phyloP scores from a whole-genome alignment of 768 basidiomycete genomes.

The Termitomyces sp. region DNA sequence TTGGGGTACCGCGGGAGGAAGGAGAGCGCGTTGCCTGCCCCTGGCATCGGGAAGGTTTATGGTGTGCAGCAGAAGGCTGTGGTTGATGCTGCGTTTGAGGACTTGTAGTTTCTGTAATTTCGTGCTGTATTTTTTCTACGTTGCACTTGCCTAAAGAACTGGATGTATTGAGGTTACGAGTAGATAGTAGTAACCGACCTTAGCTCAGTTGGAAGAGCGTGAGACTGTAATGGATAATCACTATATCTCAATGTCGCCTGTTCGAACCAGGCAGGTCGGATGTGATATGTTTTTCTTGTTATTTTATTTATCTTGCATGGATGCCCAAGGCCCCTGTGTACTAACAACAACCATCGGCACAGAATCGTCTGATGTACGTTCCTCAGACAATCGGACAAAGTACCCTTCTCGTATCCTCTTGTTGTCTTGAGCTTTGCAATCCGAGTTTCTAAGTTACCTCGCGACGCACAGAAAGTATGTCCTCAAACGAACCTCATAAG shows the following conservation, averaged over 20 bases:
- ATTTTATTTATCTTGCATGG: too few relatives aligned
- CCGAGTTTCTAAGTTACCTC: too few relatives aligned
- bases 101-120: not conserved
- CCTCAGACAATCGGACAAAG: too few relatives aligned
- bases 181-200: not conserved
- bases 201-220: constrained; percentile 12
- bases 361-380: too few relatives aligned
- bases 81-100: constrained; percentile 47
- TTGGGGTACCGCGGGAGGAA: constrained; percentile 61
- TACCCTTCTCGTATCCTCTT: too few relatives aligned
- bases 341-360: too few relatives aligned
- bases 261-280: constrained; percentile 9
- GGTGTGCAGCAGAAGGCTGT: constrained; percentile 57
- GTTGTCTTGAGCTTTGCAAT: too few relatives aligned
- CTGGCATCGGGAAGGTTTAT: constrained; percentile 71
- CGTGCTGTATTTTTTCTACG: too few relatives aligned
- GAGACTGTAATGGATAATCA: constrained; percentile 5
- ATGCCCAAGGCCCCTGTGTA: too few relatives aligned
- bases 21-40: constrained; percentile 71
- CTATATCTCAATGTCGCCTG: constrained; percentile 5
- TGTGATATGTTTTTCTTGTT: not conserved
- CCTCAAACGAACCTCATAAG: too few relatives aligned
- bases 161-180: not conserved
- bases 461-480: too few relatives aligned
- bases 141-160: too few relatives aligned